Evolutionary conservation across 2,329 filamentous ascomycete species (phyloP).

Genomic region (Colletotrichum sublineola): DNA sequence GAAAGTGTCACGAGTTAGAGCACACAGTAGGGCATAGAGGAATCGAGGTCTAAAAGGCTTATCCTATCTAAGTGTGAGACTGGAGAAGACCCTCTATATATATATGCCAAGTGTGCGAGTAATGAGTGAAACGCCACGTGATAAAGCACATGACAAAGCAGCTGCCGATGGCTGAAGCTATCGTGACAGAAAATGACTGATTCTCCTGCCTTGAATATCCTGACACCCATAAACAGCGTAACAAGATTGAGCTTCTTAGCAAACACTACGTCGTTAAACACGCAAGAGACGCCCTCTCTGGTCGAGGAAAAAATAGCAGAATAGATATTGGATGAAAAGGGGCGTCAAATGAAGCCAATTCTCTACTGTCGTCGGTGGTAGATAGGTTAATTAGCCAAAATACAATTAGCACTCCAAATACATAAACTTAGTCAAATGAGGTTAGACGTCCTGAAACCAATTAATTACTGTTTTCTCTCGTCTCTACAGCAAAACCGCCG

Average conservation of each 20-base stretch:
- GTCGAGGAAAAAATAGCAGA: background rate
- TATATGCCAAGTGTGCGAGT: too few relatives aligned
- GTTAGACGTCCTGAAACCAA: background rate
- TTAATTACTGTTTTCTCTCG: conserved; percentile 12
- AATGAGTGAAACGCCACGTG: too few relatives aligned
- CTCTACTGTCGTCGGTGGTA: background rate
- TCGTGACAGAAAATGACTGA: too few relatives aligned
- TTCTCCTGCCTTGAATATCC: too few relatives aligned
- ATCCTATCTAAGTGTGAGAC: too few relatives aligned
- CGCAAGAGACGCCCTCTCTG: background rate
- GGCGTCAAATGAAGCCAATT: background rate
- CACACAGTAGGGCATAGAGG: too few relatives aligned
- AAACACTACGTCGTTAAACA: background rate
- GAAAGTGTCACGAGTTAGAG: too few relatives aligned
- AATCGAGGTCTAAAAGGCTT: too few relatives aligned
- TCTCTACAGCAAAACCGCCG: conserved; percentile 10
- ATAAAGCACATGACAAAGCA: too few relatives aligned
- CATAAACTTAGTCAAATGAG: background rate
- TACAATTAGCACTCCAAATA: background rate
- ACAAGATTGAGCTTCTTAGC: background rate
- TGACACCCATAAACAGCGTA: background rate
- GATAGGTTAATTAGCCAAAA: background rate
- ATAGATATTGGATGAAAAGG: background rate
- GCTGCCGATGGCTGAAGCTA: too few relatives aligned
- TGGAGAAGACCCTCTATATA: too few relatives aligned